phyloP scores from a whole-genome alignment of 495 filamentous ascomycete species.

The Penicillium egyptiacum region DNA sequence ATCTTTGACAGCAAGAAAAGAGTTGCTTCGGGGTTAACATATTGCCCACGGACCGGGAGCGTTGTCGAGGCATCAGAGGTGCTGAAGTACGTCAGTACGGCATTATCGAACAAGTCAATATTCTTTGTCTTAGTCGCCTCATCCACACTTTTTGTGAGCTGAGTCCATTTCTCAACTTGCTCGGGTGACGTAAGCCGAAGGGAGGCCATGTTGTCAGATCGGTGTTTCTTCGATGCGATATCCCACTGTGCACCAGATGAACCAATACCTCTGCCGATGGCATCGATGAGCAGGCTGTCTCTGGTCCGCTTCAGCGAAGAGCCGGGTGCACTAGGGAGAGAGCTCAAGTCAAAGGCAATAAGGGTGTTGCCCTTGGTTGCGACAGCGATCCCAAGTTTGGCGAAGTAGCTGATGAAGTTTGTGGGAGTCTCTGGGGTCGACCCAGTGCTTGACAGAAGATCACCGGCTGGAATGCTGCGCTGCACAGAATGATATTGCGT shows the following conservation, averaged over 20 bases:
- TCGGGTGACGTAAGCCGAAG: conserved; percentile 38
- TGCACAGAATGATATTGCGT: conserved; percentile 66
- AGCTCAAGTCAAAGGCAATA: conserved; percentile 63
- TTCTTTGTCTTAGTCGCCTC: conserved; percentile 31
- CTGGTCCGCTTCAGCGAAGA: conserved; percentile 60
- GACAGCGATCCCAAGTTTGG: conserved; percentile 61
- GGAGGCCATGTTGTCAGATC: conserved; percentile 30
- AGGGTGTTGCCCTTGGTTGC: conserved; percentile 57
- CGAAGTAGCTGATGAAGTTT: conserved; percentile 59
- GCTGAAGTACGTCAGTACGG: conserved; percentile 39
- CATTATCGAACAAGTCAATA: conserved; percentile 37
- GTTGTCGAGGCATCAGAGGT: conserved; percentile 20
- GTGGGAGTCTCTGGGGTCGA: conserved; percentile 24
- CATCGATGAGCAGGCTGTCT: conserved; percentile 68
- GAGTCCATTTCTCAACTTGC: conserved; percentile 40
- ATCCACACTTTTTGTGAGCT: conserved; percentile 31
- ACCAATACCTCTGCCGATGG: conserved; percentile 59
- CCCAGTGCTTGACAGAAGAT: conserved; percentile 35
- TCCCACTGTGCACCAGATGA: conserved; percentile 41
- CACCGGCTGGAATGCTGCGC: conserved; percentile 49
- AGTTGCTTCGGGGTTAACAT: conserved; percentile 44
- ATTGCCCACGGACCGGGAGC: conserved; percentile 26
- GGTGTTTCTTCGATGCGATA: conserved; percentile 36
- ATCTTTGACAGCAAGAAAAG: conserved; percentile 56
- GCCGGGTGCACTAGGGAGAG: conserved; percentile 44